Conservation (phyloP, 345 rosid species). For the Syzygium grande region DNA sequence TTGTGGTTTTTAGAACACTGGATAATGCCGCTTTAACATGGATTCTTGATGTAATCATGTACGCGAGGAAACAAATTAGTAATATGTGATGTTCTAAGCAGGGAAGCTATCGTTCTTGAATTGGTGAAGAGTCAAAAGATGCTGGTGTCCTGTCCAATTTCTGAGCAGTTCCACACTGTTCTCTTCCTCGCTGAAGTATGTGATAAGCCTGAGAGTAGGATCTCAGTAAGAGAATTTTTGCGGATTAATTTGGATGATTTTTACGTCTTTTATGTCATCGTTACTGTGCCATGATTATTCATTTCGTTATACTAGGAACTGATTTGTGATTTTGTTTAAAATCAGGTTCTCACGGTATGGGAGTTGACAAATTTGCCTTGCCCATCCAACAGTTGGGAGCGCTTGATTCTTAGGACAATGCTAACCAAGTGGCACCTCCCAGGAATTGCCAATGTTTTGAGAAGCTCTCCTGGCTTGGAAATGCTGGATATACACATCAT, state of each 20-base stretch:
- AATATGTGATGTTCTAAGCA: background rate
- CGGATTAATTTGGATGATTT: background rate
- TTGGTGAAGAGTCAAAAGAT: background rate
- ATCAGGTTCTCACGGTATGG: background rate
- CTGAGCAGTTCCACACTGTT: background rate
- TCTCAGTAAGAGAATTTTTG: background rate
- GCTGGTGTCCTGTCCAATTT: background rate
- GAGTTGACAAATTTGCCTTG: background rate
- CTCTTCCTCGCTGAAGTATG: background rate
- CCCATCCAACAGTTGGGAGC: background rate
- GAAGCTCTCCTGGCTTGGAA: slow-evolving; percentile 7
- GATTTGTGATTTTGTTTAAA: background rate
- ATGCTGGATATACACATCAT: background rate
- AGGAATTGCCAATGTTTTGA: background rate
- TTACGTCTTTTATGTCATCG: background rate
- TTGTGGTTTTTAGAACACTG: background rate
- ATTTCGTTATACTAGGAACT: background rate
- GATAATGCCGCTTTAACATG: background rate
- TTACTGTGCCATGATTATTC: background rate
- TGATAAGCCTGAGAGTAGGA: background rate
- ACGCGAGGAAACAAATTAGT: background rate
- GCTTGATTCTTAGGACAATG: background rate
- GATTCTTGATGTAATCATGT: background rate
- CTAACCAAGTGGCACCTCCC: slow-evolving; percentile 11
- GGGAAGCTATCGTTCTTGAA: background rate